Evolutionary conservation across 345 rosid genomes (phyloP).

Genomic region (Camelina sativa): DNA sequence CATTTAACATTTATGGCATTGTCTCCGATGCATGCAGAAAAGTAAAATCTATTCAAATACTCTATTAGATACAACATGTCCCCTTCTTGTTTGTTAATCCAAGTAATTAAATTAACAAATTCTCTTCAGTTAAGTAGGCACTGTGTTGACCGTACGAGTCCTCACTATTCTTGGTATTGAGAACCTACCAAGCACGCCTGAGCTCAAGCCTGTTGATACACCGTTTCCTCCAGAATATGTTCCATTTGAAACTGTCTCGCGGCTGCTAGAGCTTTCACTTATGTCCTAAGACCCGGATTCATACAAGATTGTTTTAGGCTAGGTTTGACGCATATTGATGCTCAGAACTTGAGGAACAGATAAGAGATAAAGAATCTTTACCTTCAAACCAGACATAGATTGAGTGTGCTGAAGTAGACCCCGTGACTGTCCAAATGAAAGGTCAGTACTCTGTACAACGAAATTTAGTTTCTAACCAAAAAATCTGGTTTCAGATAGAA

Average conservation of each 20-base stretch:
- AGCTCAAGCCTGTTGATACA: background rate
- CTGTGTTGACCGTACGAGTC: slow-evolving; percentile 22
- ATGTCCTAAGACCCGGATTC: slow-evolving; percentile 49
- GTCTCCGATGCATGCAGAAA: background rate
- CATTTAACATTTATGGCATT: slow-evolving; percentile 5
- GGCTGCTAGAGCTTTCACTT: slow-evolving; percentile 42
- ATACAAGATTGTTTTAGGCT: slow-evolving; percentile 4
- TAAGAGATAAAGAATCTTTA: slow-evolving; percentile 12
- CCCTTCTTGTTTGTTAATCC: slow-evolving; percentile 13
- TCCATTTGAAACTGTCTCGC: slow-evolving; percentile 35
- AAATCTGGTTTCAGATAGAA: slow-evolving; percentile 14
- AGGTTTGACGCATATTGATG: slow-evolving; percentile 1
- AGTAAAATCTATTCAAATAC: slow-evolving; percentile 9
- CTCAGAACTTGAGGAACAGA: background rate
- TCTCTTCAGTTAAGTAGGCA: slow-evolving; percentile 23
- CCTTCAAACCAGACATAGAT: slow-evolving; percentile 53
- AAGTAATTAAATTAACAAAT: background rate
- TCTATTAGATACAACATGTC: slow-evolving; percentile 8
- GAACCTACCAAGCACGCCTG: slow-evolving; percentile 6
- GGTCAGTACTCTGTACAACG: background rate
- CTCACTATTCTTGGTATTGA: slow-evolving; percentile 39
- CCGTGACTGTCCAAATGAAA: slow-evolving; percentile 45
- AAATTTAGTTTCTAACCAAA: slow-evolving; percentile 5
- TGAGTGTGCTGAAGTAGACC: slow-evolving; percentile 40
- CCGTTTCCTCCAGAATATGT: slow-evolving; percentile 28